Evolutionary conservation across 768 basidiomycete genomes (phyloP).

Genomic region (Heimioporus sp.): DNA sequence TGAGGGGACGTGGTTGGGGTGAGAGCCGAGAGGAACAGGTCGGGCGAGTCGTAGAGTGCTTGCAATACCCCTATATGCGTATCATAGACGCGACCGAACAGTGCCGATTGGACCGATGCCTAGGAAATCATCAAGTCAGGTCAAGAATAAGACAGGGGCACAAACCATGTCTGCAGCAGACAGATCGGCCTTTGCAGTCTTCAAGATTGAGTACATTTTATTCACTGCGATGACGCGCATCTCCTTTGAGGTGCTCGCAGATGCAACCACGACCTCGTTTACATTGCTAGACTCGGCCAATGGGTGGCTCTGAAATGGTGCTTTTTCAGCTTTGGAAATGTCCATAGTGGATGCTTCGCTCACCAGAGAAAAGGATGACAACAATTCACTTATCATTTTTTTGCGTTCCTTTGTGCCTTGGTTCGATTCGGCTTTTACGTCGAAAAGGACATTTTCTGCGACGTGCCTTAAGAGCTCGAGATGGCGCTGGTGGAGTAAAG

Average conservation of each 20-base stretch:
- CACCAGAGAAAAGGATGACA: slow-evolving; percentile 60
- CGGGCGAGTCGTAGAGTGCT: slow-evolving; percentile 58
- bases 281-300: slow-evolving; percentile 31
- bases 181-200: slow-evolving; percentile 16
- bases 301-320: slow-evolving; percentile 19
- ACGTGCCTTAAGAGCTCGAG: slow-evolving; percentile 45
- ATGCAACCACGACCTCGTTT: slow-evolving; percentile 49
- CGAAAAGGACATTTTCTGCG: slow-evolving; percentile 37
- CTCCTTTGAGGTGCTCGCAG: slow-evolving; percentile 58
- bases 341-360: slow-evolving; percentile 5
- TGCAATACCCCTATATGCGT: slow-evolving; percentile 57
- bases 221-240: slow-evolving; percentile 61
- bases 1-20: slow-evolving; percentile 15
- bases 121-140: slow-evolving; percentile 22
- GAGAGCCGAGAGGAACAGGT: slow-evolving; percentile 40
- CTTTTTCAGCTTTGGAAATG: not conserved
- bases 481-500: slow-evolving; percentile 64
- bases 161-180: slow-evolving; percentile 37
- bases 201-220: slow-evolving; percentile 45
- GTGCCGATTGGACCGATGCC: slow-evolving; percentile 59
- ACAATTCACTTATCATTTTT: slow-evolving; percentile 49
- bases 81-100: slow-evolving; percentile 72
- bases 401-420: slow-evolving; percentile 33
- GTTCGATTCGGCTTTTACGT: slow-evolving; percentile 19
- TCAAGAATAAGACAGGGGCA: not conserved